Conservation (phyloP, 139 green algal species). For the Picocystis salinarum region DNA sequence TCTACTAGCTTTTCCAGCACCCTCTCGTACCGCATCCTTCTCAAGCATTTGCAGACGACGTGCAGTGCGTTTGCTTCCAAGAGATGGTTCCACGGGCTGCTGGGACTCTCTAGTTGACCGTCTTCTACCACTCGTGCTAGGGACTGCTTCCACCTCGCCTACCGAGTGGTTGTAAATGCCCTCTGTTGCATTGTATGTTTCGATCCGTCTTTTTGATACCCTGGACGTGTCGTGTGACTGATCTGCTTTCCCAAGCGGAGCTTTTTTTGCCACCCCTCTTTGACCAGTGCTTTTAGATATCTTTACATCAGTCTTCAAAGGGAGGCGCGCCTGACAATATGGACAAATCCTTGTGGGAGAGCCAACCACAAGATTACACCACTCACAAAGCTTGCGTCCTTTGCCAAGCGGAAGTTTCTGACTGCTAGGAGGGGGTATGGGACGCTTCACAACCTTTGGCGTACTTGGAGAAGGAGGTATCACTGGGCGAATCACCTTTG, state of each 20-base stretch:
- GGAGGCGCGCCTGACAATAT: background rate
- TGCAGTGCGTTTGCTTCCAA: too few relatives aligned
- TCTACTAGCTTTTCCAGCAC: too few relatives aligned
- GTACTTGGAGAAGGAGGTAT: too few relatives aligned
- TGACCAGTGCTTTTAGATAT: background rate
- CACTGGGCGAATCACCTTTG: too few relatives aligned
- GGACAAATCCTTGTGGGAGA: conserved; percentile 1
- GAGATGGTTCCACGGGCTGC: too few relatives aligned
- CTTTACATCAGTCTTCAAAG: conserved; percentile 1
- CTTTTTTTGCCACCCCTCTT: background rate
- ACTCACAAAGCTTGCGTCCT: background rate
- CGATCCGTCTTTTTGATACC: conserved; percentile 4
- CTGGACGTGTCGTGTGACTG: background rate
- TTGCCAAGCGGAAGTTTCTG: too few relatives aligned
- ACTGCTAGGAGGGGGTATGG: too few relatives aligned
- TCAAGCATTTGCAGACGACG: too few relatives aligned
- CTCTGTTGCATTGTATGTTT: background rate
- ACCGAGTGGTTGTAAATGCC: background rate
- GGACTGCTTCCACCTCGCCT: background rate
- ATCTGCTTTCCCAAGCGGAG: background rate
- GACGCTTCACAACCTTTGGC: too few relatives aligned
- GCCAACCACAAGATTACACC: background rate
- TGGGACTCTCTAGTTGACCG: too few relatives aligned
- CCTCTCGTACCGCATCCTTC: too few relatives aligned
- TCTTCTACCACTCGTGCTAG: too few relatives aligned